Evolutionary conservation across 129 eudicot species (phyloP).

Genomic region (Apium graveolens): DNA sequence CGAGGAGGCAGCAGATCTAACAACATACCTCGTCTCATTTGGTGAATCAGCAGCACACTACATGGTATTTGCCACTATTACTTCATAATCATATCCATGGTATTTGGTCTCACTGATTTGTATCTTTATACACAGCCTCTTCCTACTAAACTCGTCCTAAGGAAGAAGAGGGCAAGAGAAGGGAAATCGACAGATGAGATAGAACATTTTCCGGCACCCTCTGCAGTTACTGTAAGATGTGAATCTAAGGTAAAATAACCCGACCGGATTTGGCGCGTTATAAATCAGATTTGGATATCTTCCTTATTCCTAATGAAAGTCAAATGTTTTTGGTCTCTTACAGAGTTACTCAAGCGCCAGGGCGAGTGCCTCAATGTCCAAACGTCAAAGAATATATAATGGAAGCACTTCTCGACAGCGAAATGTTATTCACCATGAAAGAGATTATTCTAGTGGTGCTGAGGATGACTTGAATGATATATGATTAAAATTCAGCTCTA

Average conservation of each 20-base stretch:
- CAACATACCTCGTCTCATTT: conserved; percentile 79
- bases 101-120: too few species aligned
- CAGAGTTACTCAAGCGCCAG: conserved; percentile 44
- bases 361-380: conserved; percentile 22
- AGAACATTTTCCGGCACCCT: conserved; percentile 84
- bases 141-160: conserved; percentile 69
- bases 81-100: neutral
- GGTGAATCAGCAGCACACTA: conserved; percentile 73
- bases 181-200: conserved; percentile 75
- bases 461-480: conserved; percentile 38
- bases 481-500: neutral
- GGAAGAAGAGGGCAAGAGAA: conserved; percentile 83
- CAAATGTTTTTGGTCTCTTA: conserved; percentile 5
- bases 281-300: neutral
- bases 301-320: neutral
- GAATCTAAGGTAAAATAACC: conserved; percentile 43
- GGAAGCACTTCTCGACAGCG: conserved; percentile 29
- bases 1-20: conserved; percentile 83
- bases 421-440: conserved; percentile 39
- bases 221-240: conserved; percentile 62
- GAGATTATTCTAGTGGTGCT: conserved; percentile 64
- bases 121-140: conserved; percentile 50
- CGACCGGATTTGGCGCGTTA: neutral
- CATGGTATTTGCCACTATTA: conserved; percentile 31
- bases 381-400: conserved; percentile 25